Percentiles rank a stretch among this genome's conserved stretches.
Conservation (phyloP, 495 filamentous ascomycete genomes). For the Penicillium simplicissimum region DNA sequence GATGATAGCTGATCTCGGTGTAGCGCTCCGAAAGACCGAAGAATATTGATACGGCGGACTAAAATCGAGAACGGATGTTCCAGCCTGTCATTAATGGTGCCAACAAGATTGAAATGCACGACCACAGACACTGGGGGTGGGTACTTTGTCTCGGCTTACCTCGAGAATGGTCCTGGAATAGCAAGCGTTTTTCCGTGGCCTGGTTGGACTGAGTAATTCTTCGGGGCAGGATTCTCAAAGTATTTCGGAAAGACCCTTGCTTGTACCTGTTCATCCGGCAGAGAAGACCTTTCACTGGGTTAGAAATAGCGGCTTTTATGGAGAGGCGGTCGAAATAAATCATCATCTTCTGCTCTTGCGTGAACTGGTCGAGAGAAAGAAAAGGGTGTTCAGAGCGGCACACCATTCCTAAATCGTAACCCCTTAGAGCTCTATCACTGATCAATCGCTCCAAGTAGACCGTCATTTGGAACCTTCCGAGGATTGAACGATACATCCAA, state of each 20-base stretch:
- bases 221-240: neutral
- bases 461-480: neutral
- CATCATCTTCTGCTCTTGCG: neutral
- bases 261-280: neutral
- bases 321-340: neutral
- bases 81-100: neutral
- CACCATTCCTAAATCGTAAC: too few species aligned
- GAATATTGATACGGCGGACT: neutral
- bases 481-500: neutral
- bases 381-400: too few species aligned
- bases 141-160: neutral
- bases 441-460: neutral
- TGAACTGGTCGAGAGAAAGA: too few species aligned
- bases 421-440: too few species aligned
- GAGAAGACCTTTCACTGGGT: neutral
- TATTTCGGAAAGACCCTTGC: neutral
- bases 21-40: neutral
- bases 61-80: constrained; percentile 1
- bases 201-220: neutral
- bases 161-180: neutral
- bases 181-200: neutral
- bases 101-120: neutral
- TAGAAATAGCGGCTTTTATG: neutral
- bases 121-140: neutral
- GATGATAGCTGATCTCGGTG: neutral